Percentiles rank a stretch among this genome's conserved stretches.
These are phyloP conservation scores for Beauveria australis DNA, from an alignment of 2,329 filamentous ascomycete genomes.

Conservation along the genomic window DNA sequence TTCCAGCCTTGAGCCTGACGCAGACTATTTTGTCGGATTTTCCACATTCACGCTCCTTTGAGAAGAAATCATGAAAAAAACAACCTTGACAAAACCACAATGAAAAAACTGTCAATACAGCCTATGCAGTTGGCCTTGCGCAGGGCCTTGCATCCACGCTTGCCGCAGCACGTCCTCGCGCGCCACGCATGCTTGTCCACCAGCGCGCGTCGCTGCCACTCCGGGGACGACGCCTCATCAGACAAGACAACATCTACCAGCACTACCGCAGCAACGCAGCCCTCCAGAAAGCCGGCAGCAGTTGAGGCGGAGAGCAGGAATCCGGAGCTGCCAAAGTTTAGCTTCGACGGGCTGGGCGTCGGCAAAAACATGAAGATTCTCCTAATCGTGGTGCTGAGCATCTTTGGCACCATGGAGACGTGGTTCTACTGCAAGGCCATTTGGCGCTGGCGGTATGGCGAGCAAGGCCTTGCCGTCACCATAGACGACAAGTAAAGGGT, in stretches of 20 bases:
- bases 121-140: neutral
- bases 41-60: too few species aligned
- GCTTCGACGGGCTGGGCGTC: constrained; percentile 20
- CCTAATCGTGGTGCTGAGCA: constrained; percentile 19
- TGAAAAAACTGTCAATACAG: neutral
- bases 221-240: neutral
- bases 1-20: too few species aligned
- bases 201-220: neutral
- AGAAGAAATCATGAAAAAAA: neutral
- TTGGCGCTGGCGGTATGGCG: constrained; percentile 21
- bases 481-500: neutral
- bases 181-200: neutral
- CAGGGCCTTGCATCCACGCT: neutral
- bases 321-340: constrained; percentile 18
- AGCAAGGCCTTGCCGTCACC: neutral
- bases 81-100: neutral
- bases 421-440: constrained; percentile 25
- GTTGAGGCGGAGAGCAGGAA: constrained; percentile 14
- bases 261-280: neutral
- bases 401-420: constrained; percentile 25
- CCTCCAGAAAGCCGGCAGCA: neutral
- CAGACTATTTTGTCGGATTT: too few species aligned
- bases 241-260: neutral
- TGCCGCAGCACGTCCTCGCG: neutral
- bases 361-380: constrained; percentile 21